phyloP scores from a whole-genome alignment of 148 eudicot species.

The Heliamphora exappendiculata region DNA sequence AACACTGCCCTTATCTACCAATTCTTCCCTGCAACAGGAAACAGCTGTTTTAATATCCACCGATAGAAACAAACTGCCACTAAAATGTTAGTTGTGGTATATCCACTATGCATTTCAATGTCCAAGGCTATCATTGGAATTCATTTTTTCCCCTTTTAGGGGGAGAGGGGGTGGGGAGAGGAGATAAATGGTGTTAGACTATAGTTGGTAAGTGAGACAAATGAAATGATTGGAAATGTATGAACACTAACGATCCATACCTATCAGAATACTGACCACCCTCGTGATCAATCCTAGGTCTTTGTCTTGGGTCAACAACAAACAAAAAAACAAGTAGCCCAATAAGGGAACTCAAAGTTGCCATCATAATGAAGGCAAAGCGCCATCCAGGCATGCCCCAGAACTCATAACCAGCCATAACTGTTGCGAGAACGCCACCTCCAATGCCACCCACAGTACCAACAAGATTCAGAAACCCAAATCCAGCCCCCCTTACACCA shows the following conservation, averaged over 20 bases:
- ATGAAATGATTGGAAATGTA: no score
- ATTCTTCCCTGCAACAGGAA: constrained; percentile 41
- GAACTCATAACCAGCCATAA: constrained; percentile 74
- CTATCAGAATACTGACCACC: constrained; percentile 33
- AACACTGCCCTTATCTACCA: constrained; percentile 33
- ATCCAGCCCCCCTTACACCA: constrained; percentile 73
- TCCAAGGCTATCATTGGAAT: no score
- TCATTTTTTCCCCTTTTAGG: no score
- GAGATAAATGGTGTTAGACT: no score
- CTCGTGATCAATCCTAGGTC: constrained; percentile 5
- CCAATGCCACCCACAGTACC: constrained; percentile 87
- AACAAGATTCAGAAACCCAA: constrained; percentile 71
- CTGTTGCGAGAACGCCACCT: constrained; percentile 79
- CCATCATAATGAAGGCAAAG: constrained; percentile 69
- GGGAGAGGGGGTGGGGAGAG: no score
- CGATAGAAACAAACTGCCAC: not conserved
- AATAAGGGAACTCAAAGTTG: constrained; percentile 52
- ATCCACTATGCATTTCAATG: not conserved
- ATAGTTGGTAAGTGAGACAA: no score
- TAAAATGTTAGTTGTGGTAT: not conserved
- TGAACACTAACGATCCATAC: constrained; percentile 16
- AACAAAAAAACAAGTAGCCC: constrained; percentile 64
- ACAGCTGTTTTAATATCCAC: not conserved
- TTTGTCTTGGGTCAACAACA: constrained; percentile 69
- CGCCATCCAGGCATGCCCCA: constrained; percentile 92